phyloP scores from a whole-genome alignment of 2,329 filamentous ascomycete genomes.

The Aspergillus sp. region DNA sequence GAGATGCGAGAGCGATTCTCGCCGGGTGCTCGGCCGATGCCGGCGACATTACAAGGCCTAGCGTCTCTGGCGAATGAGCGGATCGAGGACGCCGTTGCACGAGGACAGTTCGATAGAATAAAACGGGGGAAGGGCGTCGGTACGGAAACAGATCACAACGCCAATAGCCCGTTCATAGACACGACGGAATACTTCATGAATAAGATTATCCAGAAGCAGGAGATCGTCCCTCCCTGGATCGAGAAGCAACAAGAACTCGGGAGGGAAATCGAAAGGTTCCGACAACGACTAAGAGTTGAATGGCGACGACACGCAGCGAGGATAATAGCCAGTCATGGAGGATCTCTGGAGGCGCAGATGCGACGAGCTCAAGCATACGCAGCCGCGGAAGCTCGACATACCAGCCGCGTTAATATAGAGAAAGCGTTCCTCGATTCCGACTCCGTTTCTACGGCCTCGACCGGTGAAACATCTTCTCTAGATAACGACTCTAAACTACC shows the following conservation, averaged over 20 bases:
- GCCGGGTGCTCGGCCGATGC: slow-evolving; percentile 69
- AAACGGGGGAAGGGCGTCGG: slow-evolving; percentile 73
- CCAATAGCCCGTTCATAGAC: slow-evolving; percentile 85
- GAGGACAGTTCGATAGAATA: slow-evolving; percentile 86
- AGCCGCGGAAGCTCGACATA: slow-evolving; percentile 62
- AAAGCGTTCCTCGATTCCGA: slow-evolving; percentile 23
- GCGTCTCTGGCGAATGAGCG: slow-evolving; percentile 82
- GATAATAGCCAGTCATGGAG: slow-evolving; percentile 74
- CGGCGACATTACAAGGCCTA: slow-evolving; percentile 74
- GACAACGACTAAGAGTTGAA: slow-evolving; percentile 71
- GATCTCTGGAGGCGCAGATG: slow-evolving; percentile 72
- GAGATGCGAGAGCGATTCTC: slow-evolving; percentile 80
- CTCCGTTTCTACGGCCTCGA: background rate
- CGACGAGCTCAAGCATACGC: slow-evolving; percentile 71
- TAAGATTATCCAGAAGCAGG: slow-evolving; percentile 95
- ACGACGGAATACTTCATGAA: slow-evolving; percentile 99
- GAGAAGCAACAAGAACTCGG: slow-evolving; percentile 94
- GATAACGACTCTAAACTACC: slow-evolving; percentile 27
- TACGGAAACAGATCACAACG: slow-evolving; percentile 71
- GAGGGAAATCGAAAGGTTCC: slow-evolving; percentile 67
- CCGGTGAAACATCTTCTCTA: background rate
- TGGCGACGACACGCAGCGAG: slow-evolving; percentile 83
- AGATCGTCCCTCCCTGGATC: slow-evolving; percentile 96
- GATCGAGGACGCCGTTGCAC: slow-evolving; percentile 90
- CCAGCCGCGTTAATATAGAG: slow-evolving; percentile 25